Evolutionary conservation across 2,329 filamentous ascomycete genomes (phyloP).

Genomic region (Tolypocladium endophyticum): DNA sequence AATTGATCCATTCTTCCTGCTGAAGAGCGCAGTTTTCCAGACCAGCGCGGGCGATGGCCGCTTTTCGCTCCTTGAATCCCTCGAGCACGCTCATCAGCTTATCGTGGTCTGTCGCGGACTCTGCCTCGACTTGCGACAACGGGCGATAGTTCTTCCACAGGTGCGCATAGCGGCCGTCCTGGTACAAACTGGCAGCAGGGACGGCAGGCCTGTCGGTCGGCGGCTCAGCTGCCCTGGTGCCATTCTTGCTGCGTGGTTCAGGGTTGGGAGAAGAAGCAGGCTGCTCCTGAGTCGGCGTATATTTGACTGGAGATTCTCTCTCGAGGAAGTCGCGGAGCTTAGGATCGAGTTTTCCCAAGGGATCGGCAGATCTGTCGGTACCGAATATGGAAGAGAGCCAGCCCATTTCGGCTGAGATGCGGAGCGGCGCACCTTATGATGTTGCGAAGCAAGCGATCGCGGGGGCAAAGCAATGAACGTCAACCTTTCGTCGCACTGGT

Average conservation of each 20-base stretch:
- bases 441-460: not conserved
- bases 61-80: slow-evolving; percentile 72
- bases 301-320: slow-evolving; percentile 69
- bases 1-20: slow-evolving; percentile 72
- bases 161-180: slow-evolving; percentile 61
- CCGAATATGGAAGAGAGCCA: slow-evolving; percentile 46
- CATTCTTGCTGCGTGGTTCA: slow-evolving; percentile 3
- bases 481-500: not conserved
- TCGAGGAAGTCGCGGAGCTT: slow-evolving; percentile 76
- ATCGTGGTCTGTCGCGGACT: slow-evolving; percentile 65
- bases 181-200: slow-evolving; percentile 42
- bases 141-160: slow-evolving; percentile 89
- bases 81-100: slow-evolving; percentile 71
- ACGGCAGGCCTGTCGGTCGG: slow-evolving; percentile 18
- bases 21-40: slow-evolving; percentile 90
- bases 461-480: not conserved
- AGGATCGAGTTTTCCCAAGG: slow-evolving; percentile 68
- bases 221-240: slow-evolving; percentile 9
- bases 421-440: not conserved
- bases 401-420: slow-evolving; percentile 32
- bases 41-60: slow-evolving; percentile 66
- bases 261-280: slow-evolving; percentile 3
- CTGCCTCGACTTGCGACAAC: slow-evolving; percentile 56
- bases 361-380: slow-evolving; percentile 37
- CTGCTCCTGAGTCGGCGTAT: slow-evolving; percentile 26